Evolutionary conservation across 176 grass and related monocot genomes (phyloP).

Genomic region (Cenchrus purpureus): DNA sequence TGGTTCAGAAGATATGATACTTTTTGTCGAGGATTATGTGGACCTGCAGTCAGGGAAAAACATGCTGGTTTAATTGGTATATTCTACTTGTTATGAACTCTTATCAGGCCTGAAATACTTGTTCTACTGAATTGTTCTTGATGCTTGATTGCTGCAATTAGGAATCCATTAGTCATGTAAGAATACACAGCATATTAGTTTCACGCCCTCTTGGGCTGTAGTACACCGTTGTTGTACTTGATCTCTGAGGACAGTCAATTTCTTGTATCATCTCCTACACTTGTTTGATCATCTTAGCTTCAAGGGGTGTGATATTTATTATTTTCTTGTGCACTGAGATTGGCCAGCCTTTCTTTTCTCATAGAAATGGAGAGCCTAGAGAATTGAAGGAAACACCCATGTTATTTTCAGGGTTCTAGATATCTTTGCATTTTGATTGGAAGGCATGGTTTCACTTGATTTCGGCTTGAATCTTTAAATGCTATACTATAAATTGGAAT

Average conservation of each 20-base stretch:
- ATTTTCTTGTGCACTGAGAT: neutral
- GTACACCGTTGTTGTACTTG: neutral
- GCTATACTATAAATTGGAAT: neutral
- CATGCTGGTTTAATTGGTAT: neutral
- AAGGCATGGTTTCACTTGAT: neutral
- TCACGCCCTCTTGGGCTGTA: neutral
- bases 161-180: neutral
- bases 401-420: neutral
- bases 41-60: neutral
- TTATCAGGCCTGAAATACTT: neutral
- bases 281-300: slow-evolving; percentile 16
- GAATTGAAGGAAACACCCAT: neutral
- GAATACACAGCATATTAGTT: neutral
- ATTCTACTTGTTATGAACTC: too few species aligned
- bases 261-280: neutral
- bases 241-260: neutral
- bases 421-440: neutral
- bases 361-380: neutral
- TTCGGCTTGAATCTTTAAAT: neutral
- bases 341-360: neutral
- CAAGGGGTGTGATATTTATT: neutral
- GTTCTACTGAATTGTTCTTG: neutral
- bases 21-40: neutral
- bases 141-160: neutral
- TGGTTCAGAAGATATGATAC: neutral